Evolutionary conservation across 768 basidiomycete species (phyloP).

Genomic region (Lyophyllum semitale): DNA sequence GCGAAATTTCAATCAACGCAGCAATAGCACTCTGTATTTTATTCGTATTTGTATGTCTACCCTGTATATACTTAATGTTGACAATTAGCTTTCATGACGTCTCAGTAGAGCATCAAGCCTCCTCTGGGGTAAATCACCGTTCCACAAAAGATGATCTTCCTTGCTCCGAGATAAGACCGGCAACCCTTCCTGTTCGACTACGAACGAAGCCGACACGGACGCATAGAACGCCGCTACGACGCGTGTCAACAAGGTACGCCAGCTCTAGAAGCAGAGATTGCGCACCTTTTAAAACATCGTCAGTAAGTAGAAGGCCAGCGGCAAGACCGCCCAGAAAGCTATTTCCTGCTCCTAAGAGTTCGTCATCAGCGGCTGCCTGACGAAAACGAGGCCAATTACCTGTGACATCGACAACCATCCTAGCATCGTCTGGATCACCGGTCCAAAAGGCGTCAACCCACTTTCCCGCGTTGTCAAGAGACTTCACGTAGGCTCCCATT

Average conservation of each 20-base stretch:
- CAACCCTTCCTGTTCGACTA: slow-evolving; percentile 80
- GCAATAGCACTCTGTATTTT: slow-evolving; percentile 37
- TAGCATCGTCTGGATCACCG: slow-evolving; percentile 29
- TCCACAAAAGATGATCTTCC: slow-evolving; percentile 54
- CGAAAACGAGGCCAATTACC: slow-evolving; percentile 40
- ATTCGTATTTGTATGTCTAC: slow-evolving; percentile 24
- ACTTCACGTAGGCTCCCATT: slow-evolving; percentile 69
- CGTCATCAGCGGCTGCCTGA: neutral
- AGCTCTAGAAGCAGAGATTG: slow-evolving; percentile 5
- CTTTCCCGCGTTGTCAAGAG: slow-evolving; percentile 31
- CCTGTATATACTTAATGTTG: slow-evolving; percentile 38
- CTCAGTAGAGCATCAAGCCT: slow-evolving; percentile 56
- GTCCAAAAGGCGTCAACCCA: slow-evolving; percentile 84
- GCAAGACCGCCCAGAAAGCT: slow-evolving; percentile 84
- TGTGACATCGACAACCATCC: slow-evolving; percentile 78
- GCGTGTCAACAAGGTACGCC: neutral
- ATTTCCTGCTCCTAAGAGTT: slow-evolving; percentile 81
- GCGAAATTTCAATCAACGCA: slow-evolving; percentile 72
- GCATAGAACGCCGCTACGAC: slow-evolving; percentile 68
- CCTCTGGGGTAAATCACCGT: slow-evolving; percentile 61
- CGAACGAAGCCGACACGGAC: slow-evolving; percentile 79
- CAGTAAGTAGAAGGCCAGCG: slow-evolving; percentile 62
- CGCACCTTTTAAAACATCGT: slow-evolving; percentile 69
- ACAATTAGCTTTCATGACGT: slow-evolving; percentile 35
- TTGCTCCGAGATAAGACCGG: slow-evolving; percentile 47